These are phyloP conservation scores for Vitis hybrid DNA, from an alignment of 177 flowering plant genomes.

Conservation along the genomic window DNA sequence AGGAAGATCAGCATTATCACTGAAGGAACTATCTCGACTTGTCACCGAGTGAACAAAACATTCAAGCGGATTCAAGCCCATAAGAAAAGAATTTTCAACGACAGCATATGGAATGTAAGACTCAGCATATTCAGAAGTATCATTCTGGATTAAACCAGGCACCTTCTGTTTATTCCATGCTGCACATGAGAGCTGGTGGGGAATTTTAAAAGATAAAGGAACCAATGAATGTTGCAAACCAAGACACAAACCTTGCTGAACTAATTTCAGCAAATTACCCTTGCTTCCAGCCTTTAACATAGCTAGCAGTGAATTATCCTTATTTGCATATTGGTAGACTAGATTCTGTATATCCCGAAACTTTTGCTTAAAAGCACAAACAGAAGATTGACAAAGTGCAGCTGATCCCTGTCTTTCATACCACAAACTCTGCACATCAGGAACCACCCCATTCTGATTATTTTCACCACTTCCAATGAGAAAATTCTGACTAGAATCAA, in stretches of 20 bases:
- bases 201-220: constrained; percentile 62
- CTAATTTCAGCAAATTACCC: constrained; percentile 65
- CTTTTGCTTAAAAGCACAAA: constrained; percentile 52
- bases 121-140: constrained; percentile 22
- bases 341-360: constrained; percentile 62
- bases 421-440: constrained; percentile 28
- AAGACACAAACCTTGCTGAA: constrained; percentile 79
- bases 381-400: constrained; percentile 45
- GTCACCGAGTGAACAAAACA: constrained; percentile 77
- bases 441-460: constrained; percentile 7
- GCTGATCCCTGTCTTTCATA: constrained; percentile 51
- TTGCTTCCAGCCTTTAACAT: constrained; percentile 92
- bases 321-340: constrained; percentile 43
- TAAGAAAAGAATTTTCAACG: constrained; percentile 60
- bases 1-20: constrained; percentile 90
- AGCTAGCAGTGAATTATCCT: constrained; percentile 62
- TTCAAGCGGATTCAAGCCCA: constrained; percentile 81
- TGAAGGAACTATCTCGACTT: constrained; percentile 69
- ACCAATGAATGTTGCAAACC: constrained; percentile 71
- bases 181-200: constrained; percentile 55
- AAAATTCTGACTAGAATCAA: constrained; percentile 33
- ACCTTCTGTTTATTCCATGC: constrained; percentile 49
- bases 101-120: constrained; percentile 60
- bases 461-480: constrained; percentile 38
- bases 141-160: constrained; percentile 5